Conservation (phyloP, 805 yeast genomes). For the Vanderwaltozyma verrucispora region DNA sequence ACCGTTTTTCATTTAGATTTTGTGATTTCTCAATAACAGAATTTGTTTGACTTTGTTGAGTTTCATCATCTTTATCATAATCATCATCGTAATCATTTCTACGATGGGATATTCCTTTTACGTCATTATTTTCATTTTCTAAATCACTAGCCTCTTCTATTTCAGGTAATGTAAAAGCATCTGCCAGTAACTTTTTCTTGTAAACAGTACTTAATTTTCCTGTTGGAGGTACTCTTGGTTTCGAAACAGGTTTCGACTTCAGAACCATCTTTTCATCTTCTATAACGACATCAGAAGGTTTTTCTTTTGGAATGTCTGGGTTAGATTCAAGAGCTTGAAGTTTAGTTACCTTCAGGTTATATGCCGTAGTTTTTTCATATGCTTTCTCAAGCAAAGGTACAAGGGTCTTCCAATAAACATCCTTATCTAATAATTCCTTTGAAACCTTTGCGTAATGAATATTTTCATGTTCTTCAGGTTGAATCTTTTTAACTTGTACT, state of each 20-base stretch:
- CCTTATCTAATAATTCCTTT: conserved; percentile 40
- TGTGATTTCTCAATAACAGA: neutral
- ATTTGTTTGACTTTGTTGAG: neutral
- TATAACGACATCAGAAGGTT: conserved; percentile 38
- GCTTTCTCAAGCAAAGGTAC: conserved; percentile 42
- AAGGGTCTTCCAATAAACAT: conserved; percentile 40
- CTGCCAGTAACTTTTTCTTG: conserved; percentile 51
- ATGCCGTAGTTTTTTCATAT: conserved; percentile 33
- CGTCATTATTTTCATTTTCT: neutral
- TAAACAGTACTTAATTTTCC: conserved; percentile 70
- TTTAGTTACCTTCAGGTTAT: conserved; percentile 29
- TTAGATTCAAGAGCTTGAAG: conserved; percentile 28
- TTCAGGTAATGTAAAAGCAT: conserved; percentile 44
- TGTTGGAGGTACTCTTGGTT: conserved; percentile 82
- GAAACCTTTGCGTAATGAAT: conserved; percentile 43
- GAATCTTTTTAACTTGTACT: conserved; percentile 39
- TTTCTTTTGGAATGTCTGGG: neutral
- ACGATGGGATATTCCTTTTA: neutral
- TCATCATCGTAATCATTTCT: neutral
- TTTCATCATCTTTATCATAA: neutral
- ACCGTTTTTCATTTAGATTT: too few species aligned
- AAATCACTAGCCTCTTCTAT: neutral
- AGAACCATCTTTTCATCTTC: conserved; percentile 84
- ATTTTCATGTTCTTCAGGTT: conserved; percentile 56
- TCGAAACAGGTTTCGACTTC: conserved; percentile 52